A percentile compares a stretch with the other conserved stretches of the same genome.
These are phyloP conservation scores for Kernera saxatilis DNA, from an alignment of 345 rosid species.

Conservation along the genomic window DNA sequence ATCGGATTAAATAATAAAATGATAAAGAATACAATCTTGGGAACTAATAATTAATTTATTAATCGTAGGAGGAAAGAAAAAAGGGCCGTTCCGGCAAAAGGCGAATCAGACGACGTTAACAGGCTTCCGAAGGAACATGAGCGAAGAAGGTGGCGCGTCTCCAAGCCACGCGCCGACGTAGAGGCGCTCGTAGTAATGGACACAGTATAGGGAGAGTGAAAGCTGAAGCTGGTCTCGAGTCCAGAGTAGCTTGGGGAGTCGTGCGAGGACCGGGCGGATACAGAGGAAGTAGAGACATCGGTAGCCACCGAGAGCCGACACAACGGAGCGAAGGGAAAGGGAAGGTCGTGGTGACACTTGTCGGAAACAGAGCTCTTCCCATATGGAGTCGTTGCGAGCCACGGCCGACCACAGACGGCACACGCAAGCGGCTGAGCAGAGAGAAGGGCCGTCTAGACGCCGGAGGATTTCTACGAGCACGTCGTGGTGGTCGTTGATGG, in stretches of 20 bases:
- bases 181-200: slow-evolving; percentile 74
- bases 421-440: slow-evolving; percentile 77
- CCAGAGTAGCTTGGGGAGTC: slow-evolving; percentile 31
- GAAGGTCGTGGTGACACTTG: slow-evolving; percentile 61
- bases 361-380: slow-evolving; percentile 93
- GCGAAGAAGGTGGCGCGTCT: slow-evolving; percentile 63
- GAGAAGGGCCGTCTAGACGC: slow-evolving; percentile 81
- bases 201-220: slow-evolving; percentile 79
- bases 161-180: slow-evolving; percentile 30
- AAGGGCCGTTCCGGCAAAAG: not conserved
- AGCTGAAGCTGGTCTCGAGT: slow-evolving; percentile 70
- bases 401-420: slow-evolving; percentile 85
- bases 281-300: slow-evolving; percentile 81
- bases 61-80: not conserved
- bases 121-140: slow-evolving; percentile 85
- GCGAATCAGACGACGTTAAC: slow-evolving; percentile 47
- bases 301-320: slow-evolving; percentile 88
- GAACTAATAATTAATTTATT: slow-evolving; percentile 4
- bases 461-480: slow-evolving; percentile 66
- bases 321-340: slow-evolving; percentile 54
- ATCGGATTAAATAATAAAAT: slow-evolving; percentile 9
- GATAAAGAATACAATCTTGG: slow-evolving; percentile 19
- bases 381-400: slow-evolving; percentile 62
- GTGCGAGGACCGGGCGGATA: slow-evolving; percentile 55
- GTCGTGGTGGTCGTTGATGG: slow-evolving; percentile 82